phyloP scores from a whole-genome alignment of 2,329 filamentous ascomycete genomes.

The Fusarium keratoplasticum region DNA sequence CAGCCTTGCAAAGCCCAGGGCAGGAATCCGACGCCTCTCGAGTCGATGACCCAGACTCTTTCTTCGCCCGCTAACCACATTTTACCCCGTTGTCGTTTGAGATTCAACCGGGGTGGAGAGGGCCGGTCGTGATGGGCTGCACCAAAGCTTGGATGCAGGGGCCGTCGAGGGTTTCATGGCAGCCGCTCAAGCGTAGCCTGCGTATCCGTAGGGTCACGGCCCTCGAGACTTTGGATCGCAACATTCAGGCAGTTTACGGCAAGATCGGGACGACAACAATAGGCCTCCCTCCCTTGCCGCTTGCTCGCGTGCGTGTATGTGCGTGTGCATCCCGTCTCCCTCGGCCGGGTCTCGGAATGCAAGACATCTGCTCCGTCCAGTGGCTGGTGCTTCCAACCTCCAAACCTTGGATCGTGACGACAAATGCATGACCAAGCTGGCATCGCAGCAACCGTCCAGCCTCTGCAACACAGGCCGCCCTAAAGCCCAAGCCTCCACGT shows the following conservation, averaged over 20 bases:
- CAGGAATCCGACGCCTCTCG: constrained; percentile 23
- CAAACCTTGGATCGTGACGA: neutral
- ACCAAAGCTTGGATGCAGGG: constrained; percentile 25
- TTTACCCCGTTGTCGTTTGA: constrained; percentile 39
- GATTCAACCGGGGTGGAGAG: constrained; percentile 31
- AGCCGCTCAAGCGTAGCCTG: constrained; percentile 25
- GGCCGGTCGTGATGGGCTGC: constrained; percentile 24
- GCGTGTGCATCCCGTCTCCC: constrained; percentile 18
- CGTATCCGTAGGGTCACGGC: constrained; percentile 13
- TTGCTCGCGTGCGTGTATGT: constrained; percentile 19
- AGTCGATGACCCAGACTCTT: neutral
- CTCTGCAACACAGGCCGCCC: constrained; percentile 11
- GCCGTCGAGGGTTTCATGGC: constrained; percentile 38
- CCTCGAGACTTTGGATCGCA: neutral
- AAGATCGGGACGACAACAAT: neutral
- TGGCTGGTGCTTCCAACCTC: constrained; percentile 23
- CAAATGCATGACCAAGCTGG: neutral
- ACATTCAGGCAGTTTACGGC: neutral
- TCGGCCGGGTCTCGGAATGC: constrained; percentile 8
- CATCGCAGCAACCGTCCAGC: neutral
- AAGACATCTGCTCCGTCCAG: constrained; percentile 14
- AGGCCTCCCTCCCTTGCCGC: neutral
- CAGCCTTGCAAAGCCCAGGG: constrained; percentile 11
- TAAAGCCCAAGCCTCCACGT: neutral
- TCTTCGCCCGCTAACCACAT: neutral